Evolutionary conservation across 176 grass and related monocot species (phyloP).

Genomic region (Aegilops umbellulata): DNA sequence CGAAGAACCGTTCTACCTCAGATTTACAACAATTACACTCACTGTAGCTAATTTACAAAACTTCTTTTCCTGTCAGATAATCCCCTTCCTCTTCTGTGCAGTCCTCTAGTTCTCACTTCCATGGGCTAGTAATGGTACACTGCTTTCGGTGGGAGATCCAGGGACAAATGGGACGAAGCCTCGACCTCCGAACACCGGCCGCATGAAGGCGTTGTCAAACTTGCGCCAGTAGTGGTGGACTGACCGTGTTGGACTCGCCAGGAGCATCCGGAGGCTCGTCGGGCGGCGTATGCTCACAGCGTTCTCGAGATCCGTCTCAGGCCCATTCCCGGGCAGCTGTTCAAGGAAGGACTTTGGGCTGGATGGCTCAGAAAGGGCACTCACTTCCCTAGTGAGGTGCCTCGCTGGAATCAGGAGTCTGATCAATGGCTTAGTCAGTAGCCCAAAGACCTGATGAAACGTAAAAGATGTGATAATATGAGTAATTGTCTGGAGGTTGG

Average conservation of each 20-base stretch:
- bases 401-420: conserved; percentile 50
- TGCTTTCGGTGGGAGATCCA: conserved; percentile 62
- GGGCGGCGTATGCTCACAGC: conserved; percentile 42
- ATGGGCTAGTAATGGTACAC: conserved; percentile 26
- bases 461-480: background rate
- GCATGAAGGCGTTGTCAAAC: conserved; percentile 82
- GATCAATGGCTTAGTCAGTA: conserved; percentile 83
- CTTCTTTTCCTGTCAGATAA: background rate
- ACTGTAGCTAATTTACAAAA: conserved; percentile 41
- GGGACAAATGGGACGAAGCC: conserved; percentile 74
- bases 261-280: conserved; percentile 64
- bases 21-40: conserved; percentile 5
- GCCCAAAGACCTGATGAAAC: conserved; percentile 71
- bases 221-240: conserved; percentile 92
- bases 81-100: background rate
- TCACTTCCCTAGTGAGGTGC: conserved; percentile 49
- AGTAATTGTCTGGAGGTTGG: background rate
- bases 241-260: conserved; percentile 49
- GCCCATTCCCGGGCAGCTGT: conserved; percentile 26
- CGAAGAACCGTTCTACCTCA: conserved; percentile 8
- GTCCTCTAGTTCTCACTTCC: conserved; percentile 14
- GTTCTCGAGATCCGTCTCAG: conserved; percentile 35
- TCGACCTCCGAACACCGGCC: conserved; percentile 75
- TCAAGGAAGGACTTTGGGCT: conserved; percentile 79
- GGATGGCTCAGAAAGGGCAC: conserved; percentile 56